A percentile compares a stretch with the other conserved stretches of the same genome.
Conservation (phyloP, 768 basidiomycete species). For the Coprinopsis marcescibilis region DNA sequence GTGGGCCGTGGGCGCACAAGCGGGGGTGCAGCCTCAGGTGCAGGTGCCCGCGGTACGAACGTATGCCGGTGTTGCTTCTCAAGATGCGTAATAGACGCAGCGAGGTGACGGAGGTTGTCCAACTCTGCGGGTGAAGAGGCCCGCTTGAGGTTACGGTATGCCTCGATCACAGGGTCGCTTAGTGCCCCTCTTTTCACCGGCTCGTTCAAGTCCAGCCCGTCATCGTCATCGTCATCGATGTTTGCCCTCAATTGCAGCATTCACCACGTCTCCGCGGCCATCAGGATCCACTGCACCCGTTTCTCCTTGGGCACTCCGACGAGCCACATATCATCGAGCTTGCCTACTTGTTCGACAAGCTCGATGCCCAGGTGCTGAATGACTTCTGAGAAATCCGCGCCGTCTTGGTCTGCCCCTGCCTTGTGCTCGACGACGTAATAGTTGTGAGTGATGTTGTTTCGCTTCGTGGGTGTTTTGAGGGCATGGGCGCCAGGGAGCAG, state of each 20-base stretch:
- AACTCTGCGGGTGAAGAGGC: conserved; percentile 21
- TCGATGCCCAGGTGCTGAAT: conserved; percentile 65
- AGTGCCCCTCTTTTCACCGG: conserved; percentile 20
- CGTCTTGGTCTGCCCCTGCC: conserved; percentile 35
- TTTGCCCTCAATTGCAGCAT: neutral
- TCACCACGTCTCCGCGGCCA: neutral
- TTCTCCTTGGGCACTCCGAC: conserved; percentile 53
- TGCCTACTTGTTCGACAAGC: conserved; percentile 82
- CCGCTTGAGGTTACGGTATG: conserved; percentile 39
- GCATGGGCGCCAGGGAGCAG: conserved; percentile 8
- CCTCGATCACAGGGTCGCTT: conserved; percentile 33
- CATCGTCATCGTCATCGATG: neutral
- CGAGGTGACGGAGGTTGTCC: conserved; percentile 34
- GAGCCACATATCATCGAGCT: conserved; percentile 77
- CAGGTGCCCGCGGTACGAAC: conserved; percentile 39
- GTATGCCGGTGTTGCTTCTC: conserved; percentile 11
- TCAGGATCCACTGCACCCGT: conserved; percentile 7
- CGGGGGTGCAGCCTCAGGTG: conserved; percentile 73
- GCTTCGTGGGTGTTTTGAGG: conserved; percentile 38
- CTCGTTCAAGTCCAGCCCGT: neutral
- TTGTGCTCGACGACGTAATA: conserved; percentile 79
- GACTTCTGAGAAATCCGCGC: conserved; percentile 56
- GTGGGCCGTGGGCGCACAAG: conserved; percentile 35
- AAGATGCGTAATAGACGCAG: conserved; percentile 49
- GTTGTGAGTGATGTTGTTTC: conserved; percentile 54